Evolutionary conservation across 352 stramenopile species (phyloP).

Genomic region (Pythium plurisporium): DNA sequence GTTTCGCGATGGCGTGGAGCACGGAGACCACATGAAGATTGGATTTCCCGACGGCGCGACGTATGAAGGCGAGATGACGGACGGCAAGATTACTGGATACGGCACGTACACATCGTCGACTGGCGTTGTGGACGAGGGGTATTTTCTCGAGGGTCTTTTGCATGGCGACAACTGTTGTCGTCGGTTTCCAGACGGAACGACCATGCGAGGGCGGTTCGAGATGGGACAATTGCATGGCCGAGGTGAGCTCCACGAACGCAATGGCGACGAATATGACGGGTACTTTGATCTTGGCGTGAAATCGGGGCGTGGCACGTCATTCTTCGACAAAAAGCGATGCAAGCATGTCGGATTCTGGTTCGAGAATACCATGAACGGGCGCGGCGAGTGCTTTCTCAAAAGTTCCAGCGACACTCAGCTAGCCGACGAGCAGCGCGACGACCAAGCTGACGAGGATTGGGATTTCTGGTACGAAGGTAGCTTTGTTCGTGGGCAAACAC

Average conservation of each 20-base stretch:
- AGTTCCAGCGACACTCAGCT: not conserved
- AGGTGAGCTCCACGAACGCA: slow-evolving; percentile 30
- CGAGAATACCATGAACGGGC: slow-evolving; percentile 55
- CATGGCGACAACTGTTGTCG: slow-evolving; percentile 43
- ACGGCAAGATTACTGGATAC: slow-evolving; percentile 47
- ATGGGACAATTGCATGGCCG: slow-evolving; percentile 44
- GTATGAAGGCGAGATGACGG: slow-evolving; percentile 64
- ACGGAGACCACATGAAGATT: slow-evolving; percentile 41
- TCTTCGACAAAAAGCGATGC: slow-evolving; percentile 30
- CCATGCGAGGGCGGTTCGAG: slow-evolving; percentile 43
- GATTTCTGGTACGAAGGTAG: slow-evolving; percentile 74
- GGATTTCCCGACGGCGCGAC: slow-evolving; percentile 55
- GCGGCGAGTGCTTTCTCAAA: slow-evolving; percentile 54
- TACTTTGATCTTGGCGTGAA: slow-evolving; percentile 54
- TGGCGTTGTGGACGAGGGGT: slow-evolving; percentile 57
- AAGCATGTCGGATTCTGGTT: slow-evolving; percentile 66
- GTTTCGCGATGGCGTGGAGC: slow-evolving; percentile 48
- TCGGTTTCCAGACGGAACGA: slow-evolving; percentile 43
- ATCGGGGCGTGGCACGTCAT: slow-evolving; percentile 35
- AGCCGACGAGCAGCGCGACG: not conserved
- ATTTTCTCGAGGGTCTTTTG: slow-evolving; percentile 51
- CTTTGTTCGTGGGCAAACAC: slow-evolving; percentile 58
- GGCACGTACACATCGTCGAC: slow-evolving; percentile 60
- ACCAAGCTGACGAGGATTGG: slow-evolving; percentile 27
- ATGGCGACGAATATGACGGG: slow-evolving; percentile 54